These are phyloP conservation scores for Lachnellula occidentalis DNA, from an alignment of 2,329 filamentous ascomycete species.

Conservation along the genomic window DNA sequence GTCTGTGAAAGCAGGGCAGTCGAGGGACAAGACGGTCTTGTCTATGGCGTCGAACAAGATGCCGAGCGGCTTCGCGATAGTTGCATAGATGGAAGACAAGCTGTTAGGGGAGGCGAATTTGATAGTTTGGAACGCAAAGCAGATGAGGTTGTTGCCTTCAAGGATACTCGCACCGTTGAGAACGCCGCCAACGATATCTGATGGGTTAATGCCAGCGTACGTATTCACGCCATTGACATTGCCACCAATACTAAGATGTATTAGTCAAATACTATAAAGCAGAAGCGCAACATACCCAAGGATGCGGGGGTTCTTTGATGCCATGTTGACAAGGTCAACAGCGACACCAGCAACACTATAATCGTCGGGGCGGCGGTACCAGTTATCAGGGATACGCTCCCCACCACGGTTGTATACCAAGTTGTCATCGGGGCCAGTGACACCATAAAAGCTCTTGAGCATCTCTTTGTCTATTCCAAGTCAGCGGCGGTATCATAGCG, in stretches of 20 bases:
- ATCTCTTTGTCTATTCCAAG: slow-evolving; percentile 6
- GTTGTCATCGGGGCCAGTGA: slow-evolving; percentile 7
- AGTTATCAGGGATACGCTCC: slow-evolving; percentile 15
- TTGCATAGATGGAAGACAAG: slow-evolving; percentile 33
- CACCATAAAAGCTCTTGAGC: slow-evolving; percentile 11
- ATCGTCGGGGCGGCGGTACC: slow-evolving; percentile 12
- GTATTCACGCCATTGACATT: slow-evolving; percentile 46
- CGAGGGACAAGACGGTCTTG: slow-evolving; percentile 24
- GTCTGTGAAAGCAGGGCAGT: slow-evolving; percentile 30
- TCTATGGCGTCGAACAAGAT: slow-evolving; percentile 29
- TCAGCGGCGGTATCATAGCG: no score
- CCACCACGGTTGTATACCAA: slow-evolving; percentile 8
- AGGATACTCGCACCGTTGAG: slow-evolving; percentile 38
- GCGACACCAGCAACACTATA: slow-evolving; percentile 39
- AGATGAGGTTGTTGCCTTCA: slow-evolving; percentile 43
- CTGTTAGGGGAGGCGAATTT: slow-evolving; percentile 38
- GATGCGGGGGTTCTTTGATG: slow-evolving; percentile 37
- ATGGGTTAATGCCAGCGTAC: slow-evolving; percentile 41
- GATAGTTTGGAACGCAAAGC: slow-evolving; percentile 37
- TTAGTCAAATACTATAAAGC: no score
- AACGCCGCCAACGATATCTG: slow-evolving; percentile 39
- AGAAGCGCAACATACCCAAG: slow-evolving; percentile 22
- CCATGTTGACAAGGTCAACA: slow-evolving; percentile 35
- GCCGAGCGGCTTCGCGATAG: slow-evolving; percentile 31
- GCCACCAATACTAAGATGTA: slow-evolving; percentile 37